A percentile compares a stretch with the other conserved stretches of the same genome.
phyloP scores from a whole-genome alignment of 768 basidiomycete species.

The Termitomyces sp. region DNA sequence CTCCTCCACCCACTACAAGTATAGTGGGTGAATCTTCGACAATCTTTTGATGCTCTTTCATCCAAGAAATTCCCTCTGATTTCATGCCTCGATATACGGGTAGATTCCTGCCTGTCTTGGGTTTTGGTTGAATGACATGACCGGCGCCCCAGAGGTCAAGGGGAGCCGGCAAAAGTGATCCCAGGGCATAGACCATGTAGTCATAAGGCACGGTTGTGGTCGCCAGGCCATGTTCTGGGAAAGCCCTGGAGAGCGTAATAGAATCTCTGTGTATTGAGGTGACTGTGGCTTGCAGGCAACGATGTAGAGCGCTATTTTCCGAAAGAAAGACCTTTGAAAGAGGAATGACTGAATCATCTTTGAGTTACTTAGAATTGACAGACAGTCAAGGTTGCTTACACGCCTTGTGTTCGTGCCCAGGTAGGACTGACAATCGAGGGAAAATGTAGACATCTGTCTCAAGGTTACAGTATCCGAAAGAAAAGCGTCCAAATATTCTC shows the following conservation, averaged over 20 bases:
- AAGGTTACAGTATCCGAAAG: background rate
- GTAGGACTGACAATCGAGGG: conserved; percentile 50
- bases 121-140: background rate
- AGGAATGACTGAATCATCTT: conserved; percentile 41
- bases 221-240: conserved; percentile 39
- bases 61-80: conserved; percentile 42
- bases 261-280: conserved; percentile 31
- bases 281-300: conserved; percentile 39
- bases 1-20: conserved; percentile 67
- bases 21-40: conserved; percentile 45
- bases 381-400: conserved; percentile 29
- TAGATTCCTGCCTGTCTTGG: conserved; percentile 7
- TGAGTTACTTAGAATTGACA: background rate
- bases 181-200: conserved; percentile 56
- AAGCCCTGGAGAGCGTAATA: conserved; percentile 40
- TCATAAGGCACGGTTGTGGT: conserved; percentile 40
- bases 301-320: conserved; percentile 21
- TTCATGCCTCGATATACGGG: conserved; percentile 37
- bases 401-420: conserved; percentile 62
- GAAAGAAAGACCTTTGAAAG: conserved; percentile 42
- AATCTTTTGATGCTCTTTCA: conserved; percentile 42
- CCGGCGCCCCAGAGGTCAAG: conserved; percentile 46
- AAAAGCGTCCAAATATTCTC: conserved; percentile 6
- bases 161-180: conserved; percentile 49
- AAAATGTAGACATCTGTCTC: conserved; percentile 49